Conservation (phyloP, 1,284 basidiomycete genomes). For the Chalciporus sp. region DNA sequence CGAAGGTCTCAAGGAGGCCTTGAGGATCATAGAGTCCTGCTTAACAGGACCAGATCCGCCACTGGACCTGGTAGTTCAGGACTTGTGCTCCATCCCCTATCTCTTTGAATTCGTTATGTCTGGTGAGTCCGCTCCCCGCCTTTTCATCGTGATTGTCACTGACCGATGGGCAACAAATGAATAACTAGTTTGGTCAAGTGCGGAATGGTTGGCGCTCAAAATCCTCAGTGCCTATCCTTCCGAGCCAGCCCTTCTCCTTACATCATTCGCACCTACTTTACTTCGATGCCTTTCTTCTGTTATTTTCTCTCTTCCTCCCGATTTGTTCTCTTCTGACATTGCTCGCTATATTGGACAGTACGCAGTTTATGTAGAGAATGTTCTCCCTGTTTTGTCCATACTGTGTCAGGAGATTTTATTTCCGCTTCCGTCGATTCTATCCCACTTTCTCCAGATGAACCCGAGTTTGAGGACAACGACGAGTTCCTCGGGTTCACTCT, state of each 20-base stretch:
- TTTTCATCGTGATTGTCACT: background rate
- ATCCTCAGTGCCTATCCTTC: conserved; percentile 28
- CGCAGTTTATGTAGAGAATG: conserved; percentile 24
- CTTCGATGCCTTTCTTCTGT: conserved; percentile 23
- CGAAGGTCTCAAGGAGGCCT: conserved; percentile 18
- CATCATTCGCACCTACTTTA: conserved; percentile 17
- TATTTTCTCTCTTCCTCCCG: conserved; percentile 21
- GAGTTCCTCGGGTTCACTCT: conserved; percentile 3
- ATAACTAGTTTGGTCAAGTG: conserved; percentile 19
- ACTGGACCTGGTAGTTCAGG: conserved; percentile 33
- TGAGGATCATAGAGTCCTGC: conserved; percentile 28
- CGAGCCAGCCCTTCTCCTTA: conserved; percentile 14
- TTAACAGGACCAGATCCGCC: conserved; percentile 26
- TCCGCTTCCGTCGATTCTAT: background rate
- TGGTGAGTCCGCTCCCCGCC: conserved; percentile 14
- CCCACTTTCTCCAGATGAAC: background rate
- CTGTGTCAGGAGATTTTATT: conserved; percentile 18
- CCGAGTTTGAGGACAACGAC: conserved; percentile 3
- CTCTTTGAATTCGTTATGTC: conserved; percentile 36
- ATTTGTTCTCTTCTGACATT: background rate
- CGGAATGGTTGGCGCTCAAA: conserved; percentile 10
- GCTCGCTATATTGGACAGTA: conserved; percentile 16
- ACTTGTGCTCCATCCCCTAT: conserved; percentile 28
- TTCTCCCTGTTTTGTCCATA: conserved; percentile 16
- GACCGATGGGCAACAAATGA: background rate